Conservation (phyloP, 352 stramenopile species). For the Saprolegnia diclina region DNA sequence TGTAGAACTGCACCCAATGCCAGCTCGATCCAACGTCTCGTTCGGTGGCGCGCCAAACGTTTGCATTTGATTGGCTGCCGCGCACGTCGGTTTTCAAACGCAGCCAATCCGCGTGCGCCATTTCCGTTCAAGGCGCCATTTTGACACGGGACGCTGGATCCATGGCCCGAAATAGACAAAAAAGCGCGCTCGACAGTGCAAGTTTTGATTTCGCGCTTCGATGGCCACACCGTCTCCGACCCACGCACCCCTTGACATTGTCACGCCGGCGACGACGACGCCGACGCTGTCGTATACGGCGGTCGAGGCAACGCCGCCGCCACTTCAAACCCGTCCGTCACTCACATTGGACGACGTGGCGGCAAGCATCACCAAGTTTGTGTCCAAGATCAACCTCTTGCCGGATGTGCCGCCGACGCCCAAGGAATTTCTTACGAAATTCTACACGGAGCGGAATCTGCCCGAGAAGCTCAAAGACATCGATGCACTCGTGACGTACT, state of each 20-base stretch:
- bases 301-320: neutral
- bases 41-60: no score
- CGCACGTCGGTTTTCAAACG: no score
- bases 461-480: slow-evolving; percentile 67
- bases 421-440: slow-evolving; percentile 61
- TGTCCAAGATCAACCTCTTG: neutral
- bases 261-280: neutral
- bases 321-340: neutral
- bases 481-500: slow-evolving; percentile 47
- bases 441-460: slow-evolving; percentile 58
- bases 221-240: neutral
- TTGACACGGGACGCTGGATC: neutral
- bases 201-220: neutral
- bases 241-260: neutral
- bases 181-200: neutral
- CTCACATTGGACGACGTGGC: neutral
- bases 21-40: no score
- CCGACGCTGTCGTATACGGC: neutral
- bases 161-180: neutral
- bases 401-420: slow-evolving; percentile 42
- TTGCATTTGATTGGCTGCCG: no score
- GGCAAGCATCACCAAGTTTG: neutral
- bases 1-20: no score
- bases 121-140: neutral
- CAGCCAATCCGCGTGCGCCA: no score